phyloP scores from a whole-genome alignment of 148 eudicot species.

The Linanthus parryae region DNA sequence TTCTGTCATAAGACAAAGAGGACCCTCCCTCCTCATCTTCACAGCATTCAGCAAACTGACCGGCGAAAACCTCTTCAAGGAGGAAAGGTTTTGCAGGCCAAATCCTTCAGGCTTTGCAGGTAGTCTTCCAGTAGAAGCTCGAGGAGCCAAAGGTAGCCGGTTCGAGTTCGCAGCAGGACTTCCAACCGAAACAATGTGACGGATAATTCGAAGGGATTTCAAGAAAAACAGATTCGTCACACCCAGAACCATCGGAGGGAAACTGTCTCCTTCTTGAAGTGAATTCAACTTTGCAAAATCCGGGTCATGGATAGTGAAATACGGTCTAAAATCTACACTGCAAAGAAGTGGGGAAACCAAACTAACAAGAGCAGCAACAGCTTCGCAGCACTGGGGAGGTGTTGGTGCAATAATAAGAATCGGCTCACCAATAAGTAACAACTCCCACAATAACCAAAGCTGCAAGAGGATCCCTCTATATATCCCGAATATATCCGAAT shows the following conservation, averaged over 20 bases:
- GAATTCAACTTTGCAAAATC: slow-evolving; percentile 74
- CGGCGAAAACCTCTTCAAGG: slow-evolving; percentile 79
- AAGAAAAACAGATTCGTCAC: slow-evolving; percentile 91
- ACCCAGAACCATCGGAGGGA: slow-evolving; percentile 91
- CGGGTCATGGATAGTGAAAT: slow-evolving; percentile 93
- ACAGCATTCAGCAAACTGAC: slow-evolving; percentile 76
- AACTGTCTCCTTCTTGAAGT: slow-evolving; percentile 51
- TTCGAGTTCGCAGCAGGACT: slow-evolving; percentile 57
- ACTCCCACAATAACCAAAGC: slow-evolving; percentile 91
- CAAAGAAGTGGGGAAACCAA: slow-evolving; percentile 84
- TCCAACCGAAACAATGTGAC: slow-evolving; percentile 88
- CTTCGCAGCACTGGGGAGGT: slow-evolving; percentile 95
- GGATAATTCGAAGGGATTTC: slow-evolving; percentile 77
- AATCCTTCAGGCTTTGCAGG: slow-evolving; percentile 47
- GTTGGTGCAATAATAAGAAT: slow-evolving; percentile 92
- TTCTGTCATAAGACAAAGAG: slow-evolving; percentile 92
- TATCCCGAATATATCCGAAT: slow-evolving; percentile 89
- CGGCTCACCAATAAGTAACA: slow-evolving; percentile 89
- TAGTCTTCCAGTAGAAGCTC: slow-evolving; percentile 41
- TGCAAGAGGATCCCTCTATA: slow-evolving; percentile 81
- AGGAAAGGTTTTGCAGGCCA: slow-evolving; percentile 41
- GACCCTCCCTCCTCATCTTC: slow-evolving; percentile 87
- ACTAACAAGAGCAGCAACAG: slow-evolving; percentile 91
- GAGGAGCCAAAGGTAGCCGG: slow-evolving; percentile 37
- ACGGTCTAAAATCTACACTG: slow-evolving; percentile 94